Evolutionary conservation across 1,139 yeast genomes (phyloP), one percentile per base, ranked within the genome.

Genomic region (Scheffersomyces illinoinensis): DNA sequence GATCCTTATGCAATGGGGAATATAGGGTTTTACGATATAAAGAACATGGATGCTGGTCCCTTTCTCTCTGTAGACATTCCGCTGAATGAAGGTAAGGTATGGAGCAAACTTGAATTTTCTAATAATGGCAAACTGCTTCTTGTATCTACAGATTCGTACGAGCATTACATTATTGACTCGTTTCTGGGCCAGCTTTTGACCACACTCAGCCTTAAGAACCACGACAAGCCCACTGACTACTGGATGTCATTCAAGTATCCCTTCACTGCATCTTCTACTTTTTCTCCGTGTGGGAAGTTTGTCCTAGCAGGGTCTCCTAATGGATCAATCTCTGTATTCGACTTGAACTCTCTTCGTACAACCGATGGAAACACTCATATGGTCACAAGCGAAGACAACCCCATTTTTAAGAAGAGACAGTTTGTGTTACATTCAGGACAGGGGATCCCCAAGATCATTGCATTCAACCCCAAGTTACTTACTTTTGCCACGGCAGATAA

Each of bases 401-500:
- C 73, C 0, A 61, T n/a, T 57, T 60, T 61, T 3, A 59, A 75
- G 50, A 54, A 59, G 1, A 80, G 82, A 0, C 64, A 66, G 26
- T 64, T 71, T 50, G 71, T 71, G 17, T 55, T 76, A 17, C 62
- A 61, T 2, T 64, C 76, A 4, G 68, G 72, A 53, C 77, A 71
- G 51, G 78, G 72, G 17, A 65, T 81, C 20, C 91, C 97, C 8
- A 82, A 89, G 68, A 81, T 91, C 54, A 72, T 91, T 19, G 82
- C 86, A 21, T 91, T 91, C 72, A 91, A 92, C 70, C 98, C 98
- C 1, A 87, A 87, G 68, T 78, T 87, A 57, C 84, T 90, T 71
- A 85, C 89, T 67, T 77, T 93, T 68, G 96, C 96, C 1, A 85
- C 97, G 0, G 97, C 97, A 14, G 97, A 93, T 74, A 84, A 83